phyloP scores from a whole-genome alignment of 2,329 filamentous ascomycete species.

The Cladobotryum protrusum region DNA sequence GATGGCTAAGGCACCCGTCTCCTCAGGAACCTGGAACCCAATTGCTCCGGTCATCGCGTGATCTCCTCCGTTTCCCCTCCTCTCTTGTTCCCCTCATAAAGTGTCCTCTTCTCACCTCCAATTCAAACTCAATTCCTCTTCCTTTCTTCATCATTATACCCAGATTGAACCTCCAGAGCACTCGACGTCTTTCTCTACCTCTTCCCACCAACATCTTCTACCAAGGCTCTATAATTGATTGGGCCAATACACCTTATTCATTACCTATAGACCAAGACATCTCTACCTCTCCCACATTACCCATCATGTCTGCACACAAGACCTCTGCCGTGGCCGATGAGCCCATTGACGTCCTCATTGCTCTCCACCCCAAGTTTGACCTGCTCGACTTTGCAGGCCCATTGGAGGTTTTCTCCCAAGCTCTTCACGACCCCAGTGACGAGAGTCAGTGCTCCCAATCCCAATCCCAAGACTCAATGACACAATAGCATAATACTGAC shows the following conservation, averaged over 20 bases:
- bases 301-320: constrained; percentile 53
- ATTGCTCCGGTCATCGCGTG: constrained; percentile 15
- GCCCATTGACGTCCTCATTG: constrained; percentile 55
- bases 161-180: constrained; percentile 14
- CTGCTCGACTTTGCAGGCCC: constrained; percentile 53
- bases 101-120: constrained; percentile 17
- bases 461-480: background rate
- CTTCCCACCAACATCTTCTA: constrained; percentile 3
- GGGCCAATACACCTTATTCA: background rate
- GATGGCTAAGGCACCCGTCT: constrained; percentile 3
- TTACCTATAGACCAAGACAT: background rate
- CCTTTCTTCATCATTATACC: constrained; percentile 12
- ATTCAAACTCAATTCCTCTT: constrained; percentile 19
- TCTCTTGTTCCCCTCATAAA: constrained; percentile 12
- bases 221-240: background rate
- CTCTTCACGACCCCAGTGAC: constrained; percentile 49
- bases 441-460: constrained; percentile 31
- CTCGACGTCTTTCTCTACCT: constrained; percentile 12
- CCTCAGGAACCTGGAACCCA: background rate
- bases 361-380: constrained; percentile 54
- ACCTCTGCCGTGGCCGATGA: constrained; percentile 53
- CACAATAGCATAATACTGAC: constrained; percentile 7
- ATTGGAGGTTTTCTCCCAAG: constrained; percentile 44
- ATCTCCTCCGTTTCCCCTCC: constrained; percentile 11
- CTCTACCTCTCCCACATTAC: constrained; percentile 14